Percentiles rank a stretch among this genome's conserved stretches.
Conservation (phyloP, 352 stramenopile species). For the Peronospora destructor region DNA sequence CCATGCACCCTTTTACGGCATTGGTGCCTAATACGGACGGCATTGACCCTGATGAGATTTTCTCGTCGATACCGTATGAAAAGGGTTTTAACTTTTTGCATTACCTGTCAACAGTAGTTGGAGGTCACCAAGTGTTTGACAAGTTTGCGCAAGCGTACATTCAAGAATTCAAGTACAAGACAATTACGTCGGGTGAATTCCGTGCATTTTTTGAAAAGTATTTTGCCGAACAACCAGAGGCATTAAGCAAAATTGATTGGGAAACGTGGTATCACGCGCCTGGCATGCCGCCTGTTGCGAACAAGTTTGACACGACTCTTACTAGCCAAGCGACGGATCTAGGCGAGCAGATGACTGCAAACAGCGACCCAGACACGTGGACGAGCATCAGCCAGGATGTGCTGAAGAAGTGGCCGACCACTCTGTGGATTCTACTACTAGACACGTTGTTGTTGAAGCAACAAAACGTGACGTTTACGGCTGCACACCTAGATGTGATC, state of each 20-base stretch:
- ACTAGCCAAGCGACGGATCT: constrained; percentile 36
- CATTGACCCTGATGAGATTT: constrained; percentile 94
- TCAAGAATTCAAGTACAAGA: constrained; percentile 81
- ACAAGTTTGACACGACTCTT: constrained; percentile 86
- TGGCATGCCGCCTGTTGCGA: constrained; percentile 83
- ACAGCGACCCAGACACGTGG: constrained; percentile 28
- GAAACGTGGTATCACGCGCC: constrained; percentile 86
- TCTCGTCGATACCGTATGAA: constrained; percentile 93
- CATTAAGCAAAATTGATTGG: constrained; percentile 86
- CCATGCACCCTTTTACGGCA: constrained; percentile 77
- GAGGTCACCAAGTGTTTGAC: constrained; percentile 47
- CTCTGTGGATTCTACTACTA: constrained; percentile 50
- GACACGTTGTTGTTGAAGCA: constrained; percentile 51
- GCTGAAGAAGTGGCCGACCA: constrained; percentile 39
- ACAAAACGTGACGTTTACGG: constrained; percentile 22
- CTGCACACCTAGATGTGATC: constrained; percentile 44
- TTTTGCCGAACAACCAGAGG: constrained; percentile 49
- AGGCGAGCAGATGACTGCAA: constrained; percentile 34
- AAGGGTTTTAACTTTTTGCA: constrained; percentile 86
- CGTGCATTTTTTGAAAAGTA: constrained; percentile 62
- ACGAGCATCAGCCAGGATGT: constrained; percentile 17
- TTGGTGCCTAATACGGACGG: constrained; percentile 82
- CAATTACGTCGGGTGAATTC: constrained; percentile 80
- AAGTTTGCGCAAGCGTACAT: constrained; percentile 91
- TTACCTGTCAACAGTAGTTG: constrained; percentile 69